These are phyloP conservation scores for Phytophthora pluvialis DNA, from an alignment of 352 stramenopile genomes.

Conservation along the genomic window DNA sequence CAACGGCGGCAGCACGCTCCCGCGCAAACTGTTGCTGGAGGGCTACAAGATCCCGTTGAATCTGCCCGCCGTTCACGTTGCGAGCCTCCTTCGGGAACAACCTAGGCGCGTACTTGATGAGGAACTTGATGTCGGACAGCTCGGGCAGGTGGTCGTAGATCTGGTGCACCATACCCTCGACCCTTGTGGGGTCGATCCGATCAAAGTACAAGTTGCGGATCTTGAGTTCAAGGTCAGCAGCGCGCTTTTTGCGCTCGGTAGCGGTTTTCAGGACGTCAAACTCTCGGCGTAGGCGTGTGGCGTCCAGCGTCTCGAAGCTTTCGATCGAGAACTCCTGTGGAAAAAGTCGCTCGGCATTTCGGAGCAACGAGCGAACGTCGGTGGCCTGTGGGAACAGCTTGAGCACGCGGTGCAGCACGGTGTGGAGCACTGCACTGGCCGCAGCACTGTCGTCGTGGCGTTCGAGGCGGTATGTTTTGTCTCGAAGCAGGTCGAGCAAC, in stretches of 20 bases:
- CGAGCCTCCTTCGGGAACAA: constrained; percentile 74
- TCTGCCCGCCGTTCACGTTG: constrained; percentile 68
- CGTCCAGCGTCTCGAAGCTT: constrained; percentile 41
- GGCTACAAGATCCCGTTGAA: constrained; percentile 57
- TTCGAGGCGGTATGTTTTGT: constrained; percentile 67
- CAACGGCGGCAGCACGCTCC: constrained; percentile 65
- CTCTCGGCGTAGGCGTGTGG: constrained; percentile 24
- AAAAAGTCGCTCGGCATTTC: constrained; percentile 85
- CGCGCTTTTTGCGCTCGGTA: constrained; percentile 80
- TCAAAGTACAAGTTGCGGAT: constrained; percentile 92
- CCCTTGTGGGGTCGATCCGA: constrained; percentile 75
- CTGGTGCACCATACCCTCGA: constrained; percentile 81
- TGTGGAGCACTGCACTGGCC: constrained; percentile 35
- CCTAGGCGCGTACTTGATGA: constrained; percentile 69
- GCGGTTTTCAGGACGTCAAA: constrained; percentile 55
- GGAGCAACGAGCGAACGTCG: constrained; percentile 83
- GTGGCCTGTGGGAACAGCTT: constrained; percentile 65
- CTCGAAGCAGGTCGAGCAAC: constrained; percentile 61
- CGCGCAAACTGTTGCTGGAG: constrained; percentile 73
- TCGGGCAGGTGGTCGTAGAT: constrained; percentile 83
- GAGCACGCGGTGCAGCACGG: constrained; percentile 56
- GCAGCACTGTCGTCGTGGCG: constrained; percentile 35
- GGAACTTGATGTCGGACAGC: constrained; percentile 84
- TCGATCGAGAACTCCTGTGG: constrained; percentile 52
- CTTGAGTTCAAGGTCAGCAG: constrained; percentile 89